Evolutionary conservation across 129 eudicot genomes (phyloP), one percentile per base, ranked within the genome.

Genomic region (Escallonia herrerae): DNA sequence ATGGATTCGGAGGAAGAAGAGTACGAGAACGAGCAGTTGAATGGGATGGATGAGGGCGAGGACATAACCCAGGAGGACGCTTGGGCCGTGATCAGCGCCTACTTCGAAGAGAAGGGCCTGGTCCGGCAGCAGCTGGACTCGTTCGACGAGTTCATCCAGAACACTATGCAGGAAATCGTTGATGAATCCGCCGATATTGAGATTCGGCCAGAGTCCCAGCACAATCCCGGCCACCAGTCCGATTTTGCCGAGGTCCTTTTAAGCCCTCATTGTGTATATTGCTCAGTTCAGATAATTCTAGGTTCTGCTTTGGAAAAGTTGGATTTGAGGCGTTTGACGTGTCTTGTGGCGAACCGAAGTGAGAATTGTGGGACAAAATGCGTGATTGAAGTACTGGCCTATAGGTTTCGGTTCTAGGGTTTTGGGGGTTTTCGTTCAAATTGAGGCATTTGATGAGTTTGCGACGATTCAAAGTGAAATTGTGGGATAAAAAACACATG

Each of bases 191-290:
- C 91, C 0, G 96, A 93, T 63, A 88, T 89, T 46, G 99, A 93
- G 86, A 89, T 93, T 76, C 87, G 96, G 15, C 99, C 96, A 39
- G 95, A 93, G 70, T 80, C 90, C 5, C 99, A 93, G 95, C 96
- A 89, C 53, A 86, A 93, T 58, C 99, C 99, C 2, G 95, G 90
- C 3, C 91, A 83, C 63, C 96, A 83, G 41, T 70, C 96, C 39
- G 95, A 93, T 75, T 88, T 86, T 58, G 90, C 86, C 2, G 97
- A 91, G 97, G 97, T 90, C 54, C 14, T 53, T 67, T 69, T 68
- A 22, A 22, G 33, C 33, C 33, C 33, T 22, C 33, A n/a, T n/a
- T 22, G 33, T 22, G 33, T 22, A 22, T 22, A 22, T 22, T 22
- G 1, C 33, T 22, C 33, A 22, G 33, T 22, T 22, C 33, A 22